Conservation (phyloP, 352 stramenopile genomes). For the Phytopythium kandeliae region DNA sequence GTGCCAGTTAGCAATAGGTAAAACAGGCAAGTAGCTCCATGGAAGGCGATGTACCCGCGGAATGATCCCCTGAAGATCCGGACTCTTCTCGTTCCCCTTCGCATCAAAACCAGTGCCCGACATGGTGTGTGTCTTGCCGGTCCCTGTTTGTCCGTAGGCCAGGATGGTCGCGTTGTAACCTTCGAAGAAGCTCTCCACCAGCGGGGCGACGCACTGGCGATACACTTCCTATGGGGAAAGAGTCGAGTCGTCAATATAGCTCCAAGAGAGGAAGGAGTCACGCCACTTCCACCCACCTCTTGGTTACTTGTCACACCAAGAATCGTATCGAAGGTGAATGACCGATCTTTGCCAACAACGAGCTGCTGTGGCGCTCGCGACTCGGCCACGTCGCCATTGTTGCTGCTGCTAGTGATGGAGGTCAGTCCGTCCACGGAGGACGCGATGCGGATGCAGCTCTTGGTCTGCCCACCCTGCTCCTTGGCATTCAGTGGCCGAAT, state of each 20-base stretch:
- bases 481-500: conserved; percentile 61
- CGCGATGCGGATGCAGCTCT: conserved; percentile 68
- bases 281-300: conserved; percentile 19
- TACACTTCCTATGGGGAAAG: conserved; percentile 49
- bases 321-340: conserved; percentile 89
- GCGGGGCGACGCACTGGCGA: conserved; percentile 44
- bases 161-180: conserved; percentile 83
- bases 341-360: conserved; percentile 74
- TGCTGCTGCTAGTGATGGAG: conserved; percentile 11
- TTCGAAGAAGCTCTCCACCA: conserved; percentile 77
- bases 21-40: background rate
- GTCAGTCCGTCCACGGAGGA: conserved; percentile 41
- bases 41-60: conserved; percentile 46
- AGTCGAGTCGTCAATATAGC: too few relatives aligned
- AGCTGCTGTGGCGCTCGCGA: conserved; percentile 41
- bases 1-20: conserved; percentile 6
- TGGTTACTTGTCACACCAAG: conserved; percentile 73
- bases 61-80: conserved; percentile 77
- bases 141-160: conserved; percentile 85
- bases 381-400: conserved; percentile 4
- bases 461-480: conserved; percentile 62
- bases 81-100: conserved; percentile 43
- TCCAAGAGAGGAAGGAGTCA: background rate
- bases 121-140: conserved; percentile 97
- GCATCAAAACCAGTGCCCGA: conserved; percentile 49